These are phyloP conservation scores for Rhizopogon rudus DNA, from an alignment of 768 basidiomycete species.

Conservation along the genomic window DNA sequence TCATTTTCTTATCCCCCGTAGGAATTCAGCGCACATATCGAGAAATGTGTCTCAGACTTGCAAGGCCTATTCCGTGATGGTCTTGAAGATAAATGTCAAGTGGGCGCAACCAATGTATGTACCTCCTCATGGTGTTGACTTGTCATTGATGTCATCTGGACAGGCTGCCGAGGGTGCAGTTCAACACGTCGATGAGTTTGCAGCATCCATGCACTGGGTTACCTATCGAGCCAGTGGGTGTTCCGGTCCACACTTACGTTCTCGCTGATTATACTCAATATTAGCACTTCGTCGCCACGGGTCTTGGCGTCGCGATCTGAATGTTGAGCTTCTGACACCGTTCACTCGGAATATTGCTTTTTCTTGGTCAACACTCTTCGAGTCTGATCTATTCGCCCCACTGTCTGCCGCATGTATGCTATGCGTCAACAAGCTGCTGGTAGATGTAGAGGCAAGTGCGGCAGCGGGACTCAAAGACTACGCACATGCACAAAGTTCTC, in stretches of 20 bases:
- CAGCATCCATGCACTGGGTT: constrained; percentile 52
- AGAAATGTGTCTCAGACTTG: constrained; percentile 40
- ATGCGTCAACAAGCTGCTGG: constrained; percentile 39
- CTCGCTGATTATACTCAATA: constrained; percentile 12
- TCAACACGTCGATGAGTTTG: constrained; percentile 43
- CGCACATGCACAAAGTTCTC: constrained; percentile 43
- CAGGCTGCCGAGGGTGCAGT: constrained; percentile 41
- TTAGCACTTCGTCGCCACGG: constrained; percentile 49
- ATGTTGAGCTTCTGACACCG: constrained; percentile 50
- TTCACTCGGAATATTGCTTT: constrained; percentile 56
- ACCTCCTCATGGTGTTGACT: background rate
- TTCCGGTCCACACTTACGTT: background rate
- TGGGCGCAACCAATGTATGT: constrained; percentile 37
- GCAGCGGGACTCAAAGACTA: constrained; percentile 49
- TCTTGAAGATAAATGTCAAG: constrained; percentile 52
- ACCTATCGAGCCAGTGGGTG: constrained; percentile 54
- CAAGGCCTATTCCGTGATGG: constrained; percentile 48
- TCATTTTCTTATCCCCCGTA: constrained; percentile 12
- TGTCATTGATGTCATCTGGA: background rate
- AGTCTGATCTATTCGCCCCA: constrained; percentile 47
- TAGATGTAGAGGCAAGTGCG: constrained; percentile 48
- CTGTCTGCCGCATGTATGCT: constrained; percentile 36
- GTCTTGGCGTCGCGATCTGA: constrained; percentile 53
- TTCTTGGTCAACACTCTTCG: constrained; percentile 57
- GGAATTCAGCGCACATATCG: constrained; percentile 44